phyloP scores from a whole-genome alignment of 2,329 filamentous ascomycete genomes.

The Aplosporella prunicola region DNA sequence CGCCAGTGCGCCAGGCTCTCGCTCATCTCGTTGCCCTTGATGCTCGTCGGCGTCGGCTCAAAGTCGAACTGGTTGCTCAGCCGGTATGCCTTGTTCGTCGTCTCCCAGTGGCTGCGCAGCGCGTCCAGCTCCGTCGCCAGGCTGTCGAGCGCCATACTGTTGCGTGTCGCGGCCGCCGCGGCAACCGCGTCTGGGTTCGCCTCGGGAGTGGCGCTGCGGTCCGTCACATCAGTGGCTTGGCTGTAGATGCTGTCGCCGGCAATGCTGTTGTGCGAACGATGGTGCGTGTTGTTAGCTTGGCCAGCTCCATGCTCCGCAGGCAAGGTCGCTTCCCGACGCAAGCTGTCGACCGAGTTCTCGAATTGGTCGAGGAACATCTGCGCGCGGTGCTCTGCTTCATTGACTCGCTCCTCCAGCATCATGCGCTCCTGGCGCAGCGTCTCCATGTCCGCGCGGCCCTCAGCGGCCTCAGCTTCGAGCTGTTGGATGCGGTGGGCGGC shows the following conservation, averaged over 20 bases:
- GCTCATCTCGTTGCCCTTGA: conserved; percentile 20
- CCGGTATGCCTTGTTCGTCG: conserved; percentile 89
- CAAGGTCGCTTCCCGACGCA: conserved; percentile 62
- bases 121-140: conserved; percentile 88
- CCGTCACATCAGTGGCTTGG: conserved; percentile 25
- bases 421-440: conserved; percentile 74
- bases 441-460: conserved; percentile 61
- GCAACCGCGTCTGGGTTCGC: conserved; percentile 21
- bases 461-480: conserved; percentile 46
- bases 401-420: conserved; percentile 70
- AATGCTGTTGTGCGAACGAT: conserved; percentile 46
- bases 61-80: conserved; percentile 85
- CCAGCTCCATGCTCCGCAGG: not conserved
- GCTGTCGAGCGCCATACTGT: conserved; percentile 71
- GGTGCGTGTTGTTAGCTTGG: conserved; percentile 33
- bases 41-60: conserved; percentile 44
- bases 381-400: conserved; percentile 88
- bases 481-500: conserved; percentile 42
- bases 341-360: conserved; percentile 86
- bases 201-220: conserved; percentile 23
- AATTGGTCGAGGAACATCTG: conserved; percentile 90
- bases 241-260: conserved; percentile 49
- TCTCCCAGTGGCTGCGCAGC: conserved; percentile 86
- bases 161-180: conserved; percentile 33
- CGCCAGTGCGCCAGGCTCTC: conserved; percentile 28